Evolutionary conservation across 805 yeast genomes (phyloP).

Genomic region (Komagataella kurtzmanii): DNA sequence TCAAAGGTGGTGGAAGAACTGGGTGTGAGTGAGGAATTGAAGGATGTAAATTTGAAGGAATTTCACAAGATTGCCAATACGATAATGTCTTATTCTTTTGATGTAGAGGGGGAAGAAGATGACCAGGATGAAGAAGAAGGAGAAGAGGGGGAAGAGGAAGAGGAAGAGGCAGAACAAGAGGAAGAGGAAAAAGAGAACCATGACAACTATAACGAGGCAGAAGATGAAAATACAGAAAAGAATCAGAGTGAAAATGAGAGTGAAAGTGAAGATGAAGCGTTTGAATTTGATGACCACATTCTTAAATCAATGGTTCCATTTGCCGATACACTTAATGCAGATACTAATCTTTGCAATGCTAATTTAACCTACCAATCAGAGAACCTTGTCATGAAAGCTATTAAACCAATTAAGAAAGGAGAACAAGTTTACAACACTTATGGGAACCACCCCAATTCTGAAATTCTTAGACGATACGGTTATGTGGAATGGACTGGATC

Average conservation of each 20-base stretch:
- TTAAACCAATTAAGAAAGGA: slow-evolving; percentile 41
- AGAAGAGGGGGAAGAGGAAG: slow-evolving; percentile 10
- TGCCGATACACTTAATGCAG: slow-evolving; percentile 86
- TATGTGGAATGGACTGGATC: slow-evolving; percentile 70
- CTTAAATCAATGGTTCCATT: slow-evolving; percentile 84
- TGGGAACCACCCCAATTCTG: slow-evolving; percentile 87
- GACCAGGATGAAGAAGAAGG: slow-evolving; percentile 18
- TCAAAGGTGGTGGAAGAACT: slow-evolving; percentile 25
- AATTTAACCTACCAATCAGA: slow-evolving; percentile 38
- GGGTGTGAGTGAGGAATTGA: slow-evolving; percentile 18
- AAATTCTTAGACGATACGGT: slow-evolving; percentile 81
- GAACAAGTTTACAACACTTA: slow-evolving; percentile 81
- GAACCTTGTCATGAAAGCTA: slow-evolving; percentile 58
- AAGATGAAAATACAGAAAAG: slow-evolving; percentile 3
- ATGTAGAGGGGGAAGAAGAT: slow-evolving; percentile 35
- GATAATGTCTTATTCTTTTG: slow-evolving; percentile 86
- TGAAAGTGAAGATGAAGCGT: slow-evolving; percentile 13
- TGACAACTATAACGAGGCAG: slow-evolving; percentile 21
- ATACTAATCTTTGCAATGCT: slow-evolving; percentile 67
- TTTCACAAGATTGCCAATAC: slow-evolving; percentile 67
- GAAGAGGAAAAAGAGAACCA: slow-evolving; percentile 17
- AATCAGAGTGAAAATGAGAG: slow-evolving; percentile 15
- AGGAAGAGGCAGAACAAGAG: slow-evolving; percentile 5
- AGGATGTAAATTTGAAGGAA: slow-evolving; percentile 31
- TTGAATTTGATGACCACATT: slow-evolving; percentile 7